Evolutionary conservation across 129 eudicot genomes (phyloP), one percentile per base, ranked within the genome.

Genomic region (Tagetes erecta): DNA sequence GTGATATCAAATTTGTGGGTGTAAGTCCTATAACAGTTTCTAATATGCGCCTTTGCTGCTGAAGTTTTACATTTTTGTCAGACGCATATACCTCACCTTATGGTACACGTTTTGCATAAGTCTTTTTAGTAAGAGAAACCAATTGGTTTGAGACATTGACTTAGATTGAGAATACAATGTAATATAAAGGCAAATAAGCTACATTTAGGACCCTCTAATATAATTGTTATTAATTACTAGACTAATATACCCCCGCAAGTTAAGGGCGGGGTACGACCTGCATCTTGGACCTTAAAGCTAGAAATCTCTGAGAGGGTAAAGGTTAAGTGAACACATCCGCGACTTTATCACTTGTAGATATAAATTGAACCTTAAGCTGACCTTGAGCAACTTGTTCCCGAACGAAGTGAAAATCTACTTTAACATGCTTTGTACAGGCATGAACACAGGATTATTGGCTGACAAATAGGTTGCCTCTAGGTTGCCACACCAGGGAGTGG

Each of bases 161-260:
- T 20, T 20, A 20, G 27, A 20, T 20, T 20, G 27, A 20, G 27
- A 20, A 20, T 20, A 20, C 27, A 20, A 20, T 20, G 27, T 20
- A 20, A 1, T 49, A 49, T 49, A 49, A 10, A 49, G 20, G 12
- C 2, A 49, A 49, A 4, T 3, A 1, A 20, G 27, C 27, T 20
- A 20, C 27, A 20, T 20, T 20, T 20, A 20, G 27, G 27, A 20
- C 27, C 27, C 55, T 3, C 12, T 20, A 39, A 39, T 4, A 20
- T 20, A 20, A 20, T 20, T 49, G 12, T 10, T 49, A 49, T 1
- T 1, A 11, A 10, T 11, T 49, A 49, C 14, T 10, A 1, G 51
- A 9, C 52, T 65, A 65, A 65, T 27, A 65, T 20, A 2, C 52
- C 51, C 70, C 37, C 35, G 34, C 36, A 65, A 65, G 70, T 46